Base-by-base conservation (phyloP, 2,329 filamentous ascomycete genomes). In the Mollisiaceae sp. region DNA sequence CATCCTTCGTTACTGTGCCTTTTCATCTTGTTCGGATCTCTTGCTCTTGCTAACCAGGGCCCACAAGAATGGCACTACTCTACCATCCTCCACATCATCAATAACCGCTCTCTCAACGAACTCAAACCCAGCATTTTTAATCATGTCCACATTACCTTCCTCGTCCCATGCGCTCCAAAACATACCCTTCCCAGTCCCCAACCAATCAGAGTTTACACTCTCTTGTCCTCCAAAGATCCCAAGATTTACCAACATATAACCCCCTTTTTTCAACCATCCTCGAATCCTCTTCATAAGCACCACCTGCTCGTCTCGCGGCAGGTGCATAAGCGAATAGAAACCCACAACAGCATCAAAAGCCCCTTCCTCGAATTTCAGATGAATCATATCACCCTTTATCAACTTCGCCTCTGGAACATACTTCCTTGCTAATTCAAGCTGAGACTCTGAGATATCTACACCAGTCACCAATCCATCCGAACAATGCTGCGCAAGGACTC, bases 261-360 rank as follows among this genome's bases (percentile, higher is more conserved):
- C 81, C 0, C 78, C 79, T 1, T 78, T 77, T 57, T 79, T 81
- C 54, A 83, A 65, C 81, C 81, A 83, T 8, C 18, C 47, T 0
- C 24, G 59, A 22, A 81, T 78, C 15, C 76, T 75, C 14, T 47
- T 22, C 12, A 82, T 66, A 9, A 82, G 69, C 8, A 70, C 66
- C 0, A 63, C 73, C 60, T 82, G 81, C 61, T 82, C 80, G 2
- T 73, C 72, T 9, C 78, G 73, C 1, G 81, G 79, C 0, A 83
- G 70, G 62, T 83, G 81, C 22, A 82, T 77, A 50, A 82, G 76
- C 1, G 79, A 79, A 67, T 82, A 82, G 66, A 83, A 78, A 0
- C 73, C 80, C 4, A 78, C 68, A 1, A 82, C 78, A 1, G 79
- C 80, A 64, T 80, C 74, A 63, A 83, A 78, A 0, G 72, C 69